Conservation (phyloP, 768 basidiomycete species). For the Rubroboletus satanas region DNA sequence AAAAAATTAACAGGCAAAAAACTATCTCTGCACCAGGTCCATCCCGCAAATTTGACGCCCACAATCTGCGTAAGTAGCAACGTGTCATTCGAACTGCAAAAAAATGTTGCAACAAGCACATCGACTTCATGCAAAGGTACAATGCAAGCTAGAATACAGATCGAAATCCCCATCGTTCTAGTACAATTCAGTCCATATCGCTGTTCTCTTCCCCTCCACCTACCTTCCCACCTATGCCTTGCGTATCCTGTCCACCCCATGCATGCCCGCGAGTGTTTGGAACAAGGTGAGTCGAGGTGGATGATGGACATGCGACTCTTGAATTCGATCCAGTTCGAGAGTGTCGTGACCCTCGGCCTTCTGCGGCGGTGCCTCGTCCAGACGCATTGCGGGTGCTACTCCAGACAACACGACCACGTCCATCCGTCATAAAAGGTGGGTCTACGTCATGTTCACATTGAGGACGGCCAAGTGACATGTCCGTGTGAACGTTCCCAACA, state of each 20-base stretch:
- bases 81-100: background rate
- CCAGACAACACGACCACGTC: slow-evolving; percentile 57
- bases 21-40: too few species aligned
- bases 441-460: slow-evolving; percentile 35
- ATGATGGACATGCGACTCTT: slow-evolving; percentile 16
- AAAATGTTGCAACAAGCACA: background rate
- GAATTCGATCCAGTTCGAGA: slow-evolving; percentile 20
- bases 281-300: slow-evolving; percentile 3
- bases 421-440: slow-evolving; percentile 61
- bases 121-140: slow-evolving; percentile 1
- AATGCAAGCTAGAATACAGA: slow-evolving; percentile 13
- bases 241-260: slow-evolving; percentile 21
- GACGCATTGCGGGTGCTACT: slow-evolving; percentile 28
- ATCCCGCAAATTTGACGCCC: background rate
- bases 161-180: background rate
- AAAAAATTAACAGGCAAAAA: too few species aligned
- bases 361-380: slow-evolving; percentile 14
- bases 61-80: background rate
- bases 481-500: background rate
- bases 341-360: slow-evolving; percentile 22
- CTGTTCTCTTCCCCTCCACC: slow-evolving; percentile 10
- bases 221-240: slow-evolving; percentile 16
- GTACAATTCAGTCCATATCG: slow-evolving; percentile 11
- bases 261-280: slow-evolving; percentile 16
- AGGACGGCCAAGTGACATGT: slow-evolving; percentile 7